Base-by-base conservation (phyloP, 1,284 basidiomycete species). In the Abortiporus biennis region DNA sequence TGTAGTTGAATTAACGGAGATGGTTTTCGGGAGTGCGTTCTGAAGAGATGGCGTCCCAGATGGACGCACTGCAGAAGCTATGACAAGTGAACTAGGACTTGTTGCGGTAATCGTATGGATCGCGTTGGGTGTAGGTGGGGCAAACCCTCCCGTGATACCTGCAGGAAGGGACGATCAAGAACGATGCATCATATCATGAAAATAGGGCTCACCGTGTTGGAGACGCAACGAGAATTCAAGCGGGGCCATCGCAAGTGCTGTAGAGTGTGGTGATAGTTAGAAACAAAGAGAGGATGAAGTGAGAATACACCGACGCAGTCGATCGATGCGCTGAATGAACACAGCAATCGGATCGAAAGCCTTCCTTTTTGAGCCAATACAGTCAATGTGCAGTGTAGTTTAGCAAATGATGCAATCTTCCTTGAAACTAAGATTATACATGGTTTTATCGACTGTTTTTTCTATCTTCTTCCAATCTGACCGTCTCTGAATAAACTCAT, bases 381-480 rank as follows among this genome's bases (percentile, higher is more conserved):
- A 36, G 16, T 36, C 24, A 6, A 19, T 17, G 15, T 11, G 35
- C 35, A 36, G 13, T 20, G 16, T 36, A 36, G 35, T 16, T 63
- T 50, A 70, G 48, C 61, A 67, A 44, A 85, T 61, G 23, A 83
- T 59, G 69, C 92, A 94, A 59, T 94, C 92, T 60, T 94, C 92
- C 57, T 85, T 88, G 56, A 93, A 92, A 53, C 87, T 92, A 43
- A 94, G 64, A 57, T 91, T 92, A 66, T 94, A 95, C 92, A 95
- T 89, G 40, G 88, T 84, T 69, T 93, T 92, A 67, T 96, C 92
- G 33, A 96, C 93, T 13, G 79, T 84, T 62, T 91, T 93, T 61
- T 96, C 92, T 50, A 96, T 96, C 67, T 88, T 92, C 67, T 95
- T 94, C 93, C 93, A 96, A 62, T 97, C 93, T 3, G 88, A 86